A percentile compares a stretch with the other conserved stretches of the same genome.
These are phyloP conservation scores for Metarhizium guizhouense DNA, from an alignment of 2,329 filamentous ascomycete genomes.

Conservation along the genomic window DNA sequence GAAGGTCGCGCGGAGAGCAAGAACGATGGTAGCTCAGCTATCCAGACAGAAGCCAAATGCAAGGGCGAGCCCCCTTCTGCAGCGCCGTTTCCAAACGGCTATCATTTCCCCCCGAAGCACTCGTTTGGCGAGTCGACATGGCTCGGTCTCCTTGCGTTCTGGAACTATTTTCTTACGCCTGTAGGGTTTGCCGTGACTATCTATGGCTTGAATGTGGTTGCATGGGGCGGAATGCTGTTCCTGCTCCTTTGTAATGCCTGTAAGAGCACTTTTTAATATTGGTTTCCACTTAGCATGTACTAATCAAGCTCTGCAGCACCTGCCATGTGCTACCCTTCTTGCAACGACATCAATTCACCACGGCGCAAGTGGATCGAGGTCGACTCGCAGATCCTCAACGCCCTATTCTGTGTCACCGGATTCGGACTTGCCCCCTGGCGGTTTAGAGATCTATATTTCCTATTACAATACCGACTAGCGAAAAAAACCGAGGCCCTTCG, in stretches of 20 bases:
- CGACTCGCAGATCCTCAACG: slow-evolving; percentile 71
- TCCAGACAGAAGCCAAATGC: slow-evolving; percentile 11
- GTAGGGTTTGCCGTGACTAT: slow-evolving; percentile 69
- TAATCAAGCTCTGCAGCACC: slow-evolving; percentile 30
- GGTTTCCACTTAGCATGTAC: background rate
- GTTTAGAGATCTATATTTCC: slow-evolving; percentile 68
- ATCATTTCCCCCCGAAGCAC: slow-evolving; percentile 55
- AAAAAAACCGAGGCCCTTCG: slow-evolving; percentile 50
- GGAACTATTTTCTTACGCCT: slow-evolving; percentile 66
- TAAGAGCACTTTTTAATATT: slow-evolving; percentile 7
- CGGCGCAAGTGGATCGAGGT: slow-evolving; percentile 80
- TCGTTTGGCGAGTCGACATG: slow-evolving; percentile 49
- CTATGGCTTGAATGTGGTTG: slow-evolving; percentile 75
- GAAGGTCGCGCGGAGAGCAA: slow-evolving; percentile 1
- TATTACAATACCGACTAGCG: slow-evolving; percentile 53
- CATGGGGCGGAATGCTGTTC: slow-evolving; percentile 89
- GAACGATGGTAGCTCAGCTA: slow-evolving; percentile 9
- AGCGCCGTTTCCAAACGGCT: slow-evolving; percentile 50
- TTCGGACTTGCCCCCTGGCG: slow-evolving; percentile 82
- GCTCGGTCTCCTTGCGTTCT: slow-evolving; percentile 52
- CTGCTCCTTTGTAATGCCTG: slow-evolving; percentile 66
- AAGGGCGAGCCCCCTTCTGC: slow-evolving; percentile 19
- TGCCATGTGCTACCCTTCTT: slow-evolving; percentile 62
- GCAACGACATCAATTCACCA: slow-evolving; percentile 65
- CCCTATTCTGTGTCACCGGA: slow-evolving; percentile 77